Conservation (phyloP, 345 rosid genomes). For the Pugionium cornutum region DNA sequence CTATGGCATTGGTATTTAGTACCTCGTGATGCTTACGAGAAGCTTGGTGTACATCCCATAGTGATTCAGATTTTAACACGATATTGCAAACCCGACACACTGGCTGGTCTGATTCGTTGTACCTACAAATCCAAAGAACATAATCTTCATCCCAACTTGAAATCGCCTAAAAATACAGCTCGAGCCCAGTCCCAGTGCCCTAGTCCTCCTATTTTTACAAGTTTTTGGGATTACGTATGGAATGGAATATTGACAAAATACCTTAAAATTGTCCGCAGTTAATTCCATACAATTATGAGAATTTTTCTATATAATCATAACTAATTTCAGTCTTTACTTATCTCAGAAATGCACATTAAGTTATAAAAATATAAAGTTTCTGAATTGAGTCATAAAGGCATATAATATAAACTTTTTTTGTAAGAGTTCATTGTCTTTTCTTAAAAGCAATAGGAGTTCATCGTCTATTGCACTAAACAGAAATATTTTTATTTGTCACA, state of each 20-base stretch:
- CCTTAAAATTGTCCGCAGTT: background rate
- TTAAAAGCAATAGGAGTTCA: background rate
- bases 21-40: constrained; percentile 77
- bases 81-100: constrained; percentile 82
- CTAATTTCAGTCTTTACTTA: no score
- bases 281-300: no score
- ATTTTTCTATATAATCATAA: no score
- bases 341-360: no score
- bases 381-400: background rate
- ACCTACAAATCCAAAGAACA: constrained; percentile 50
- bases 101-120: constrained; percentile 85
- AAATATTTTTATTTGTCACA: constrained; percentile 5
- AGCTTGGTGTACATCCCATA: constrained; percentile 96
- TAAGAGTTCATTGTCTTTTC: no score
- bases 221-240: no score
- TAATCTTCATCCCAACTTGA: background rate
- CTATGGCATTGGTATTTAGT: background rate
- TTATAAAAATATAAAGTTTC: background rate
- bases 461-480: background rate
- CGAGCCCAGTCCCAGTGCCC: no score
- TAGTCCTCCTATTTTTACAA: no score
- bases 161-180: background rate
- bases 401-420: no score
- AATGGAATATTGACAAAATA: background rate
- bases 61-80: constrained; percentile 77